Percentiles rank a stretch among this genome's conserved stretches.
Evolutionary conservation across 192 early-diverging fungal species (phyloP).

Genomic region (Coemansia sp.): DNA sequence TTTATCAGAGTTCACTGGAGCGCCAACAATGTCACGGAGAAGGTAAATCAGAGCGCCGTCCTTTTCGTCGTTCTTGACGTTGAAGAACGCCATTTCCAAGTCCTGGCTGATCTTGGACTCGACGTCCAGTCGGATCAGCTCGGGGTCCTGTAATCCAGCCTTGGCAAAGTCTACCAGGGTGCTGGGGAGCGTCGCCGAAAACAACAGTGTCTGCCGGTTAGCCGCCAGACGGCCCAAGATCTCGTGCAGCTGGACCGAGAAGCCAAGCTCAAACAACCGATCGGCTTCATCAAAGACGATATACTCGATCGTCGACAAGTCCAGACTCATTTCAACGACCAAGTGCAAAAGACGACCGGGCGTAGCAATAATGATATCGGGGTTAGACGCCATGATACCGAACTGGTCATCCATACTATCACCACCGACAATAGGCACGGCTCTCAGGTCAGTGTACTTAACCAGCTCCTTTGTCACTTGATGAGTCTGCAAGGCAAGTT

Average conservation of each 20-base stretch:
- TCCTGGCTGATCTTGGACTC: constrained; percentile 95
- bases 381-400: constrained; percentile 87
- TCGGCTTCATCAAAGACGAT: constrained; percentile 99
- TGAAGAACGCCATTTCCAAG: constrained; percentile 95
- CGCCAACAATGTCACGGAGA: constrained; percentile 74
- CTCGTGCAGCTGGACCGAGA: constrained; percentile 93
- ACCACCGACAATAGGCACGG: constrained; percentile 91
- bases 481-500: constrained; percentile 95
- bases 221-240: constrained; percentile 83
- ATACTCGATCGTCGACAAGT: constrained; percentile 88
- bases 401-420: constrained; percentile 98
- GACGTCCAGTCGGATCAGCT: constrained; percentile 89
- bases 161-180: constrained; percentile 96
- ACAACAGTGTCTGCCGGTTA: constrained; percentile 88
- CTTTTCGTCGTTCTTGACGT: constrained; percentile 83
- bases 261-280: constrained; percentile 97
- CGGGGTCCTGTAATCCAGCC: constrained; percentile 92
- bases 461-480: constrained; percentile 90
- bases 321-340: constrained; percentile 86
- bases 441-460: constrained; percentile 92
- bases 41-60: constrained; percentile 88
- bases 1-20: constrained; percentile 59
- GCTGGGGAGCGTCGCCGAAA: constrained; percentile 95
- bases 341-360: constrained; percentile 85
- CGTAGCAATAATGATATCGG: constrained; percentile 89